Base-by-base conservation (phyloP, 2,329 filamentous ascomycete species). In the Elsinoe ampelina region DNA sequence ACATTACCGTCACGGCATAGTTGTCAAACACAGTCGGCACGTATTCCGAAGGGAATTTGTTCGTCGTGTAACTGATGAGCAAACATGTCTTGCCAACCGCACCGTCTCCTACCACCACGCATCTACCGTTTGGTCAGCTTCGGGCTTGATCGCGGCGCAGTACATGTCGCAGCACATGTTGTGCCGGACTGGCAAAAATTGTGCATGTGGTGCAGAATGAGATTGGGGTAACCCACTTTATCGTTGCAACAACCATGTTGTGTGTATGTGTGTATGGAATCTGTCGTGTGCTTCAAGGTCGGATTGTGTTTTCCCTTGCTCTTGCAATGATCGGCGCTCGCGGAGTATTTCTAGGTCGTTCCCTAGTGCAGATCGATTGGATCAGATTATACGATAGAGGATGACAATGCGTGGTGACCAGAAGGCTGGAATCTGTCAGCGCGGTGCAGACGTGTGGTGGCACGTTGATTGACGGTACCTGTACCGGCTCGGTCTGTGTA, bases 41-140 rank as follows among this genome's bases (percentile, higher is more conserved):
- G 74, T 98, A 98, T 91, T 98, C 93, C 68, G 91, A 96, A 35
- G 93, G 93, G 74, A 98, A 98, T 70, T 97, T 97, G 81, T 98
- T 98, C 63, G 93, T 98, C 63, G 93, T 98, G 77, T 98, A 98
- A 72, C 89, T 95, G 77, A 98, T 98, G 71, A 98, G 84, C 63
- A 98, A 84, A 77, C 93, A 98, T 64, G 93, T 98, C 81, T 98
- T 98, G 73, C 93, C 93, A 66, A 98, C 93, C 64, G 93, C 93
- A 91, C 93, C 93, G 75, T 98, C 93, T 72, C 93, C 93, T 68
- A 98, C 93, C 66, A 98, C 93, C 69, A 98, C 93, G 77, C 93
- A 98, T 77, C 93, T 98, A 61, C 50, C 39, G 58, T 57, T 51
- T 17, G 17, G 42, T 56, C 30, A 56, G 54, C 42, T 12, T 45